Base-by-base conservation (phyloP, 805 yeast species). In the Hanseniaspora meyeri region DNA sequence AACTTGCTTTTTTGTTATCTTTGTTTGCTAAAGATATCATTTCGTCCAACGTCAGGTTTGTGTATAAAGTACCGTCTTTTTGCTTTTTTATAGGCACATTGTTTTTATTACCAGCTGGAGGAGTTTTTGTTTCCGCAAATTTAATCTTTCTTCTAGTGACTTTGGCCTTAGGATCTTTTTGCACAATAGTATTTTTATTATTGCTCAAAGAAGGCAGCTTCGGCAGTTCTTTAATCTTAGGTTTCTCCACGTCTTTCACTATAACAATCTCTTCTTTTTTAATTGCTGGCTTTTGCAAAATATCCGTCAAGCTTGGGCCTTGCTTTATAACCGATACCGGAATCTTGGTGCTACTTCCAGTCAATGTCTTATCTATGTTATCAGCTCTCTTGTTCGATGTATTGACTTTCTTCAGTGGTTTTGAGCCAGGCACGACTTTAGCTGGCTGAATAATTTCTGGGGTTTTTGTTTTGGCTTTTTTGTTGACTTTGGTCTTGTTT, bases 361-460 rank as follows among this genome's bases (percentile, higher is more conserved):
- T 10, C 24, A 31, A 12, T 16, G 17, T 29, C 8, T 43, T 43
- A 9, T 27, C 20, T 19, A 19, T 16, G 24, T 40, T 40, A 14
- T 19, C 14, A 40, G n/a, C 12, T 24, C 27, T 24, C 27, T 24
- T 24, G 27, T 24, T 24, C 3, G 27, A 24, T 24, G 27, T 5
- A n/a, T 32, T 49, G 36, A n/a, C 43, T 34, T 52, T 38, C 24
- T 52, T 52, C 16, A 52, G 17, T 3, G 27, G 45, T 31, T 34
- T 31, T 20, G 50, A 37, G 7, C 56, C 56, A 27, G 56, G 56
- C 2, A 52, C 40, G 8, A 52, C 31, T 31, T 52, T 52, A 19
- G 38, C 20, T 2, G 56, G 10, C 9, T 27, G n/a, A 2, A 19
- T 32, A 11, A 16, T 19, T 7, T 20, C 43, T 38, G 38, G 40